Conservation (phyloP, 768 basidiomycete species). For the Leucocoprinus sp. region DNA sequence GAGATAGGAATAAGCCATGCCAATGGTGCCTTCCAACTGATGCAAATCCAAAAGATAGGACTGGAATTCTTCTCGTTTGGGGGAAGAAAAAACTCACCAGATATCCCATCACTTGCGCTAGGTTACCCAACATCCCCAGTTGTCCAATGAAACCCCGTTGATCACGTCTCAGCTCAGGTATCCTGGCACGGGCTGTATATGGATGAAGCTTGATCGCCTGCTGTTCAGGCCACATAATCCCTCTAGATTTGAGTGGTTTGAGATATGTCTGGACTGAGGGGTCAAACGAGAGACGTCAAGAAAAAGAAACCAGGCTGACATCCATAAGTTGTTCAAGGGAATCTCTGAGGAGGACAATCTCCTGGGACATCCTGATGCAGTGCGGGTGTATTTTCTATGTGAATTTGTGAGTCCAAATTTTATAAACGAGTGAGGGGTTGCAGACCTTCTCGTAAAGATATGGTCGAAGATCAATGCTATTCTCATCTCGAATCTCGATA, state of each 20-base stretch:
- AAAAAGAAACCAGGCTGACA: slow-evolving; percentile 32
- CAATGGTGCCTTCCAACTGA: slow-evolving; percentile 77
- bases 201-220: slow-evolving; percentile 36
- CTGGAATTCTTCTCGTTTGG: background rate
- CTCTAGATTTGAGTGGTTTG: slow-evolving; percentile 13
- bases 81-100: slow-evolving; percentile 43
- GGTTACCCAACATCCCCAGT: slow-evolving; percentile 40
- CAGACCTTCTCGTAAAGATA: slow-evolving; percentile 84
- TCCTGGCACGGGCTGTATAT: slow-evolving; percentile 34
- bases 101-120: slow-evolving; percentile 85
- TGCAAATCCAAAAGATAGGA: slow-evolving; percentile 4
- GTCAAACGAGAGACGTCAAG: slow-evolving; percentile 1
- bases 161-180: slow-evolving; percentile 27
- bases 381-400: slow-evolving; percentile 67
- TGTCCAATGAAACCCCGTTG: slow-evolving; percentile 43
- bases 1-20: slow-evolving; percentile 68
- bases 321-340: slow-evolving; percentile 67
- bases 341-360: slow-evolving; percentile 58
- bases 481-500: slow-evolving; percentile 91
- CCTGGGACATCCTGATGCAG: slow-evolving; percentile 64
- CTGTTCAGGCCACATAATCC: slow-evolving; percentile 25
- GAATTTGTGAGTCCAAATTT: slow-evolving; percentile 6
- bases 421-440: background rate
- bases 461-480: slow-evolving; percentile 74
- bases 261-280: slow-evolving; percentile 17